Conservation (phyloP, 2,329 filamentous ascomycete species). For the Talaromyces atroroseus region DNA sequence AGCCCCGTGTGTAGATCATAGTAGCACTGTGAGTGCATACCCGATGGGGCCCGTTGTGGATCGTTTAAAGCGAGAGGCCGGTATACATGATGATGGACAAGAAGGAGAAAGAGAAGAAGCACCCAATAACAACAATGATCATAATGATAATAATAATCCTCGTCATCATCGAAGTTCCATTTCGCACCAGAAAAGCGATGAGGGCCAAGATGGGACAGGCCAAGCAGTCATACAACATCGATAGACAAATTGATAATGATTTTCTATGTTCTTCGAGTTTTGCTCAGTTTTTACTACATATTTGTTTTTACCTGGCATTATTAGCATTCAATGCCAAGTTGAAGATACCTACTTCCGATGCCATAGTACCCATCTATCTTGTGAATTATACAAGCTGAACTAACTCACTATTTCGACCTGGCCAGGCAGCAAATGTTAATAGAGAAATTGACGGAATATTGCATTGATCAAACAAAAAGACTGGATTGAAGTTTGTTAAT, state of each 20-base stretch:
- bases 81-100: slow-evolving; percentile 14
- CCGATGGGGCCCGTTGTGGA: slow-evolving; percentile 59
- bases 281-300: not conserved
- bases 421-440: not conserved
- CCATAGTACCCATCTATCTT: too few species aligned
- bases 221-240: not conserved
- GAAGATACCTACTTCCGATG: too few species aligned
- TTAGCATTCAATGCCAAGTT: too few species aligned
- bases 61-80: slow-evolving; percentile 47
- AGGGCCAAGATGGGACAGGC: not conserved
- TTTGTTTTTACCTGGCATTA: too few species aligned
- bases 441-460: not conserved
- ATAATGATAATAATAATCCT: not conserved
- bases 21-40: slow-evolving; percentile 61
- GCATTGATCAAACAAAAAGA: not conserved
- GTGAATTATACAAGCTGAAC: not conserved
- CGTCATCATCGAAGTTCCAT: not conserved
- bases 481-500: not conserved
- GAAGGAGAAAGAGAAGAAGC: not conserved
- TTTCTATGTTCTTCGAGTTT: not conserved
- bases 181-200: not conserved
- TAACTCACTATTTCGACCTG: not conserved
- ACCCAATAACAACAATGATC: not conserved
- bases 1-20: slow-evolving; percentile 69
- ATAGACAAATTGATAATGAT: not conserved